These are phyloP conservation scores for Backusella australiensis DNA, from an alignment of 192 early-diverging fungal genomes.

Conservation along the genomic window DNA sequence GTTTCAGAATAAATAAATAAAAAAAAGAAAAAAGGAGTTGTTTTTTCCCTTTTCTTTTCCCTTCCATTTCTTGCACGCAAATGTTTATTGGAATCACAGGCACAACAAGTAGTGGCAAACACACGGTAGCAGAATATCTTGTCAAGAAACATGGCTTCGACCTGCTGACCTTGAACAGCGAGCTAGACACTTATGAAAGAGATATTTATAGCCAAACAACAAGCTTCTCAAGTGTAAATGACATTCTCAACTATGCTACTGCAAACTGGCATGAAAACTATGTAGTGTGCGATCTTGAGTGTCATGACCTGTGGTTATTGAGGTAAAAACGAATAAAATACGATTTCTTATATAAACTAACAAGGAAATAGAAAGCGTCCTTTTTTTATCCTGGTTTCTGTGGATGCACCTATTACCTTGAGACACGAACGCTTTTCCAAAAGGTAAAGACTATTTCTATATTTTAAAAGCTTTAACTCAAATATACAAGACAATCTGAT, in stretches of 20 bases:
- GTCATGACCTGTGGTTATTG: slow-evolving; percentile 54
- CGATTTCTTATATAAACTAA: background rate
- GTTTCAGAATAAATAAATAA: background rate
- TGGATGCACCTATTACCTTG: slow-evolving; percentile 75
- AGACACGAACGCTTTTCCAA: slow-evolving; percentile 60
- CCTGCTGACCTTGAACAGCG: slow-evolving; percentile 29
- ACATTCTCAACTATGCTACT: slow-evolving; percentile 67
- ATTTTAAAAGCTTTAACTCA: background rate
- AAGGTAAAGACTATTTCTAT: slow-evolving; percentile 26
- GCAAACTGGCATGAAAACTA: slow-evolving; percentile 72
- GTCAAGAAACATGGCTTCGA: slow-evolving; percentile 49
- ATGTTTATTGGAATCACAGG: slow-evolving; percentile 80
- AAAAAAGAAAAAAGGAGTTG: background rate
- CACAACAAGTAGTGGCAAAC: slow-evolving; percentile 63
- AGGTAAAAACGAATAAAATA: slow-evolving; percentile 7
- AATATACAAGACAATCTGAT: background rate
- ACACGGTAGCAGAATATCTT: slow-evolving; percentile 59
- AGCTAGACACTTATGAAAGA: background rate
- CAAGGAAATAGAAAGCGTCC: slow-evolving; percentile 58
- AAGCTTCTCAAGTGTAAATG: slow-evolving; percentile 55
- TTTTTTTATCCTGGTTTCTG: slow-evolving; percentile 80
- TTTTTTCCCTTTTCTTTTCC: background rate
- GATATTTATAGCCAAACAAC: background rate
- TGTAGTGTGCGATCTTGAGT: slow-evolving; percentile 66
- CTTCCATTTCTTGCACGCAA: background rate